Evolutionary conservation across 208 protist genomes (phyloP), one percentile per base, ranked within the genome.

Genomic region (Trypanosoma vivax): DNA sequence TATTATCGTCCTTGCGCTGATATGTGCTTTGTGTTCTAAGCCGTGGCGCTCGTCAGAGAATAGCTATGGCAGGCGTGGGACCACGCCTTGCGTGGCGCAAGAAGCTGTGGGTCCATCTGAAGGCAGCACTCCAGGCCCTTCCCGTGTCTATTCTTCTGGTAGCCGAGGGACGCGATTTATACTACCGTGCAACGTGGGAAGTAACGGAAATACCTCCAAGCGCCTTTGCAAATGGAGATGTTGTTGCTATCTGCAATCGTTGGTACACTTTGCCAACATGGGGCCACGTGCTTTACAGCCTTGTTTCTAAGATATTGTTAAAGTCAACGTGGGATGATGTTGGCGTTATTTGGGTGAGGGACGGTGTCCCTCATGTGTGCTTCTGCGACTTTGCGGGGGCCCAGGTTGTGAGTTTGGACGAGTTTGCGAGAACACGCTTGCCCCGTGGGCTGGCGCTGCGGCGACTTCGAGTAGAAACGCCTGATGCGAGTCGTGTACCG

Each of bases 291-390:
- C 13, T 79, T 29, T 91, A 90, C 68, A 89, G 79, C 54, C 58
- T 85, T 34, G 23, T 86, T 16, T 86, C 74, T 28, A 94, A 94
- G 65, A 73, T 79, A 25, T 64, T 91, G 14, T 52, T 90, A n/a
- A 94, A 91, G 68, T 84, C 79, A 0, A 65, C 64, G 31, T 94
- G 83, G 81, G 87, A 94, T 57, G 87, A 94, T 52, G 78, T 91
- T 11, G 83, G 62, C n/a, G 76, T 94, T 42, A 72, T 94, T 50
- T 70, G 52, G 35, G 59, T 65, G 14, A 60, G 52, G 33, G 72
- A 83, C 19, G 76, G 71, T 2, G 65, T 70, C 30, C 81, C 86
- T 24, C 47, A 85, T 49, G 56, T 94, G 27, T 65, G 83, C 29
- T 89, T 72, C 52, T 76, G 60, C 34, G 87, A 94, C 59, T 86